Base-by-base conservation (phyloP, 371 early-diverging fungal genomes). In the Lichtheimia hyalospora region DNA sequence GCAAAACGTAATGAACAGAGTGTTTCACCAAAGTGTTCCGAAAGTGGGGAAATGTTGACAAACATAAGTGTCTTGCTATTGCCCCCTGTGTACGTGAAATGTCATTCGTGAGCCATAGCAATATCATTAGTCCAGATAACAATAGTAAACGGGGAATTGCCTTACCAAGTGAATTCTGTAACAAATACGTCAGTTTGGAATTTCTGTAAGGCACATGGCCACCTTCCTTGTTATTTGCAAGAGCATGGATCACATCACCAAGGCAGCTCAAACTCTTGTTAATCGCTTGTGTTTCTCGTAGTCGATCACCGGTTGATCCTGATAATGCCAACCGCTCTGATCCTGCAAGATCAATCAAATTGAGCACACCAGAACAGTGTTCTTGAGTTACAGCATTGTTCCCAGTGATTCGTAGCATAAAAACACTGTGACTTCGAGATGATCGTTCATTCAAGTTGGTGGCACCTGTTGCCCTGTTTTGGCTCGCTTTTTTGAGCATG, bases 41-140 rank as follows among this genome's bases (percentile, higher is more conserved):
- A 62, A 56, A 87, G 64, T 10, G 96, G 96, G 21, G 91, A 90
- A 25, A 99, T 84, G 67, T 98, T 99, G 21, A 99, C 98, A 89
- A 99, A 96, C 99, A 99, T 99, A 16, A 97, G 84, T 1, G 96
- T 96, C 73, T 98, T 97, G 64, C 94, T 92, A 66, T 97, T 98
- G 18, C 96, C 96, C 8, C 92, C 79, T 74, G 58, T 41, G 7
- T n/a, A 0, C 46, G 54, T 46, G 5, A 15, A n/a, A 5, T 12
- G 2, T 34, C 34, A 34, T 5, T 46, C 46, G 21, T 46, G n/a
- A 46, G 46, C 46, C 16, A 46, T 46, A 10, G n/a, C 21, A 46
- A 8, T 6, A 4, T 34, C 5, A 5, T 7, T 10, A 34, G 34
- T 8, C 34, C 6, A 34, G 10, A 34, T 8, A 34, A 34, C 34